phyloP scores from a whole-genome alignment of 805 yeast genomes.

The Candida rishiriensis region DNA sequence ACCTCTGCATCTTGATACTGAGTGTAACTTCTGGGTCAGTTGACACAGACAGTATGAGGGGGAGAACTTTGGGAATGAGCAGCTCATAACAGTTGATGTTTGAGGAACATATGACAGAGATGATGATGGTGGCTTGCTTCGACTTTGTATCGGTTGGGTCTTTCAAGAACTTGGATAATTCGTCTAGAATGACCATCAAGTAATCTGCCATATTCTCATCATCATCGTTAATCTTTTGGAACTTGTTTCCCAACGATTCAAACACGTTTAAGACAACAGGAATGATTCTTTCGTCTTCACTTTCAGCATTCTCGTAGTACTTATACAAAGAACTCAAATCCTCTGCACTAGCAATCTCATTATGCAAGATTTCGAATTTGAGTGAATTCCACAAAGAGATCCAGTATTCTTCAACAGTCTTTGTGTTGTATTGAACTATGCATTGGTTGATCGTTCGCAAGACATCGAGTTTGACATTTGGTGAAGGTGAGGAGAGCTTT shows the following conservation, averaged over 20 bases:
- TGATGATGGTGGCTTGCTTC: slow-evolving; percentile 58
- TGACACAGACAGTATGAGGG: slow-evolving; percentile 33
- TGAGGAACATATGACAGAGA: slow-evolving; percentile 51
- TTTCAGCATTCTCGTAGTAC: slow-evolving; percentile 29
- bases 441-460: slow-evolving; percentile 57
- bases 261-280: slow-evolving; percentile 43
- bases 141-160: slow-evolving; percentile 47
- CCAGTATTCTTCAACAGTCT: slow-evolving; percentile 58
- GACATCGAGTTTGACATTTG: slow-evolving; percentile 69
- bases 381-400: slow-evolving; percentile 78
- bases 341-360: slow-evolving; percentile 40
- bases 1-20: slow-evolving; percentile 55
- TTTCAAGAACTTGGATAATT: slow-evolving; percentile 48
- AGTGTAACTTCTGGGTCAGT: slow-evolving; percentile 24
- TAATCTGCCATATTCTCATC: slow-evolving; percentile 16
- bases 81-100: slow-evolving; percentile 42
- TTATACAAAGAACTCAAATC: slow-evolving; percentile 22
- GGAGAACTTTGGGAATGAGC: slow-evolving; percentile 44
- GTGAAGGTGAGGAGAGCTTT: slow-evolving; percentile 72
- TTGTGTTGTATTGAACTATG: slow-evolving; percentile 45
- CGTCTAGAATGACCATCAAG: slow-evolving; percentile 35
- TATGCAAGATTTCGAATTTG: slow-evolving; percentile 84
- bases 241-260: slow-evolving; percentile 36
- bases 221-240: slow-evolving; percentile 17
- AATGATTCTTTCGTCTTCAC: slow-evolving; percentile 31